These are phyloP conservation scores for Bertia moriformis DNA, from an alignment of 2,329 filamentous ascomycete species.

Conservation along the genomic window DNA sequence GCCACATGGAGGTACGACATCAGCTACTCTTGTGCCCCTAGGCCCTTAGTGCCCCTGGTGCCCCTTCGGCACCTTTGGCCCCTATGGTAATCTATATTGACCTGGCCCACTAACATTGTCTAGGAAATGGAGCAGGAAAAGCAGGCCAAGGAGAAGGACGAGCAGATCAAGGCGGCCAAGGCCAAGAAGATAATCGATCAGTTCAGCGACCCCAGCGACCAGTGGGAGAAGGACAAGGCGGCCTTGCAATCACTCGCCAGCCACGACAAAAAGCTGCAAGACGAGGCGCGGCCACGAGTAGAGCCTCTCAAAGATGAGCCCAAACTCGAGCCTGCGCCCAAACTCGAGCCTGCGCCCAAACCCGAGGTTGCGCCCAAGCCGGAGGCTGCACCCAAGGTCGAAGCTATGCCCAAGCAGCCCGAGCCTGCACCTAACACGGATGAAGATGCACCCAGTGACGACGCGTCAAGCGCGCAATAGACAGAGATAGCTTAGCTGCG, in stretches of 20 bases:
- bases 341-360: no score
- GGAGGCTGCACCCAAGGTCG: no score
- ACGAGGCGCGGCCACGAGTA: conserved; percentile 7
- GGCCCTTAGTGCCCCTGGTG: neutral
- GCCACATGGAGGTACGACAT: conserved; percentile 83
- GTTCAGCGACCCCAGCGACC: conserved; percentile 60
- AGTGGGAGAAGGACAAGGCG: conserved; percentile 85
- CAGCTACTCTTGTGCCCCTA: conserved; percentile 1
- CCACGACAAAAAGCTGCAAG: conserved; percentile 33
- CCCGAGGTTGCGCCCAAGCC: no score
- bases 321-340: no score
- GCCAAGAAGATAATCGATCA: conserved; percentile 67
- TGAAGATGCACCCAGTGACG: no score
- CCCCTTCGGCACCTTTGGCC: neutral
- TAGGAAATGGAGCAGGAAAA: conserved; percentile 88
- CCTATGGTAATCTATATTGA: neutral
- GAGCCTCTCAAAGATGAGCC: no score
- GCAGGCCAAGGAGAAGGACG: conserved; percentile 54
- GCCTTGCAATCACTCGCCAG: conserved; percentile 57
- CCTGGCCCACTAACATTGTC: conserved; percentile 6
- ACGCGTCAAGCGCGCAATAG: no score
- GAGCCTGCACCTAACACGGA: no score
- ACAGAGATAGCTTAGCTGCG: no score
- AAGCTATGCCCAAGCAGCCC: no score
- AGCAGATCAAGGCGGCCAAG: conserved; percentile 33